Evolutionary conservation across 805 yeast species (phyloP).

Genomic region (Wickerhamiella allomyrinae): DNA sequence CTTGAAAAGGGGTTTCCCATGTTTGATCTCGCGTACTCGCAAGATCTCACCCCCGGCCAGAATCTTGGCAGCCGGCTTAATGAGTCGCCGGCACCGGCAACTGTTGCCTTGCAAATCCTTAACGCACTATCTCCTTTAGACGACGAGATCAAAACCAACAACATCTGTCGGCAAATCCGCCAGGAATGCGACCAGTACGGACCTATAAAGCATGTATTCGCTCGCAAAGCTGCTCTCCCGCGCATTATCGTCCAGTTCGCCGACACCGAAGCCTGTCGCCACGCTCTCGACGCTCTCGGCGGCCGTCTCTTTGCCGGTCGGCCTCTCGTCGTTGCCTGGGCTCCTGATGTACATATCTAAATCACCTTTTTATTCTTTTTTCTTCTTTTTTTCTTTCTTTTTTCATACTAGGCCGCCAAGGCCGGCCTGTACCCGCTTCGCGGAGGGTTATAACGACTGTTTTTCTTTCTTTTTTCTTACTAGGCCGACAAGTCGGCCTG

Average conservation of each 20-base stretch:
- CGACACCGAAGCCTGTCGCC: slow-evolving; percentile 34
- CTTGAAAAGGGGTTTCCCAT: background rate
- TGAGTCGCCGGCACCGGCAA: background rate
- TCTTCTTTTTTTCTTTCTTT: no score
- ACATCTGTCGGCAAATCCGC: slow-evolving; percentile 29
- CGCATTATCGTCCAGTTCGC: slow-evolving; percentile 52
- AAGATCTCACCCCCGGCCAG: background rate
- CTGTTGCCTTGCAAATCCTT: background rate
- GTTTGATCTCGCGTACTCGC: background rate
- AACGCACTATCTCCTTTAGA: background rate
- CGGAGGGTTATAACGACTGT: no score
- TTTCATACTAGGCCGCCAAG: no score
- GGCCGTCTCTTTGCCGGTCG: slow-evolving; percentile 28
- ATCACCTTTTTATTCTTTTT: no score
- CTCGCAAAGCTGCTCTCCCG: slow-evolving; percentile 37
- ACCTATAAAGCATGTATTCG: slow-evolving; percentile 32
- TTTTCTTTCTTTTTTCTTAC: no score
- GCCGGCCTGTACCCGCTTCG: no score
- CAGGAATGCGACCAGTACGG: slow-evolving; percentile 27
- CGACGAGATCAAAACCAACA: background rate
- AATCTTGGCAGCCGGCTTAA: background rate
- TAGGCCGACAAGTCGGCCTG: no score
- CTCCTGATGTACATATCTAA: no score
- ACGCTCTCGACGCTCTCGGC: slow-evolving; percentile 43
- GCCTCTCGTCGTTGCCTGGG: slow-evolving; percentile 1